Base-by-base conservation (phyloP, 768 basidiomycete species). In the Pholiota molesta region DNA sequence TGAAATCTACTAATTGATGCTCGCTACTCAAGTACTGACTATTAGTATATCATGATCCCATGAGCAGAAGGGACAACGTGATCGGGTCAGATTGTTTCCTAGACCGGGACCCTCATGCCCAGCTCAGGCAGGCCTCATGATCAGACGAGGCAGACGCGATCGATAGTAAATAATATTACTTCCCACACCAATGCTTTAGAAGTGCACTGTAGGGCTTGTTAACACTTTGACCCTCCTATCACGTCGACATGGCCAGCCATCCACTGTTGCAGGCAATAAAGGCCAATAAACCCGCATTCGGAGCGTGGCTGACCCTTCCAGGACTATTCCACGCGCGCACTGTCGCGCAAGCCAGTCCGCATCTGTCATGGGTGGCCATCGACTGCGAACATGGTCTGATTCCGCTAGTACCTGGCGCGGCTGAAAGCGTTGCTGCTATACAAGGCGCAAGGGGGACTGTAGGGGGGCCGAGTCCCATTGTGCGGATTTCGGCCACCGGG, bases 351-450 rank as follows among this genome's bases (percentile, higher is more conserved):
- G 80, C 88, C 23, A 83, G 81, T 63, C 73, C 74, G 3, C 77
- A 86, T 69, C 72, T 89, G 10, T 84, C 86, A 0, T 90, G 88
- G 87, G 76, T 91, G 28, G 71, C 81, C 51, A 75, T 91, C 65
- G 88, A 90, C 69, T 87, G 87, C 68, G 89, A 90, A 71, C 89
- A 89, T 67, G 88, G 89, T 1, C 73, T 87, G 35, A 78, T 84
- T 0, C 76, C 85, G 3, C 71, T 88, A 44, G 77, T 81, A 14
- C 84, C 85, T 0, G 84, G 82, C 5, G 85, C 83, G 2, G 81
- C 84, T 1, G 87, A 89, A 67, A 79, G 77, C 52, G 75, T 86
- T 45, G 74, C 80, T 52, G 86, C 84, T 0, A 84, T 90, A 40
- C 75, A 83, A 1, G 79, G 79, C 9, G 73, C 84, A 0, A 75